Evolutionary conservation across 208 protist species (phyloP).

Genomic region (Leptomonas seymouri): DNA sequence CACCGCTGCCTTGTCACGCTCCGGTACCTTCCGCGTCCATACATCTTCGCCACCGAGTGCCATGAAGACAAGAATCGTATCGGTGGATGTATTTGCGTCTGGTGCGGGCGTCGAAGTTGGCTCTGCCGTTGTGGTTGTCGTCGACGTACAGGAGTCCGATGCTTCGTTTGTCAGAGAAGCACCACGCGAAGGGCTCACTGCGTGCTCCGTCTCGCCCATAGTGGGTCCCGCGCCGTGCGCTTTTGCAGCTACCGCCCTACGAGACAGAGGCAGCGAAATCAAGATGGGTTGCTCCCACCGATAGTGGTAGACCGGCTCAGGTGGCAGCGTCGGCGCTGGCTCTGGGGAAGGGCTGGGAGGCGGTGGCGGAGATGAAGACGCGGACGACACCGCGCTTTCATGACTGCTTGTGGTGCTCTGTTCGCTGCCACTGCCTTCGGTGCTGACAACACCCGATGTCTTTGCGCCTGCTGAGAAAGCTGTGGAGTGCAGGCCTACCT

Average conservation of each 20-base stretch:
- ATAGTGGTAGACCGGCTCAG: constrained; percentile 25
- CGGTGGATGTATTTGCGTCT: neutral
- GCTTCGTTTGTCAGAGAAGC: neutral
- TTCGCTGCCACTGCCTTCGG: no score
- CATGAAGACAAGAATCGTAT: constrained; percentile 28
- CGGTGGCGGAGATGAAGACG: neutral
- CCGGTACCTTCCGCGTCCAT: constrained; percentile 15
- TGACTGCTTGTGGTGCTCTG: no score
- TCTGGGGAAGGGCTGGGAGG: constrained; percentile 1
- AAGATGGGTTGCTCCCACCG: constrained; percentile 29
- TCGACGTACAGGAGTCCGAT: neutral
- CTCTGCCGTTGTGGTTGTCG: neutral
- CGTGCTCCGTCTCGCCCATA: no score
- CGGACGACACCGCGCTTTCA: neutral
- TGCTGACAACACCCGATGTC: no score
- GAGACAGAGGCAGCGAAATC: constrained; percentile 16
- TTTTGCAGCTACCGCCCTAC: neutral
- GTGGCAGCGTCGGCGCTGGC: neutral
- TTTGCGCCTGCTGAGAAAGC: no score
- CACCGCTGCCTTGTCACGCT: neutral
- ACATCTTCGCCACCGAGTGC: constrained; percentile 31
- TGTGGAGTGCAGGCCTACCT: no score
- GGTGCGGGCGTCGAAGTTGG: neutral
- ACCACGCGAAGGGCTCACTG: no score
- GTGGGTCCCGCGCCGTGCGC: neutral